Evolutionary conservation across 148 eudicot genomes (phyloP), one percentile per base, ranked within the genome.

Genomic region (Polygonum maritimum): DNA sequence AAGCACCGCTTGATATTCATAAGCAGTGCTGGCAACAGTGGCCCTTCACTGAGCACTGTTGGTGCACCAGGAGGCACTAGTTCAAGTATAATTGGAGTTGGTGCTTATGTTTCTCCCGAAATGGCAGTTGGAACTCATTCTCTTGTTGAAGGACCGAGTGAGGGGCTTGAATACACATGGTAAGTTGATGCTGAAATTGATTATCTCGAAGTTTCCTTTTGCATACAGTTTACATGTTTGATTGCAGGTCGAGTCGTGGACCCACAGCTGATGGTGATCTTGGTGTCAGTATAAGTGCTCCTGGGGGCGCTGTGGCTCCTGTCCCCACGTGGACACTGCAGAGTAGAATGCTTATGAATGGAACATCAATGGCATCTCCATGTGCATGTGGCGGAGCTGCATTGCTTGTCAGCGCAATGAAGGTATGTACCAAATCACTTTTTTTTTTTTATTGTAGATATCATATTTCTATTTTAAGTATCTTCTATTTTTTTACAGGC

Each of bases 321-420:
- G 98, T 95, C 54, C 98, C 98, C 75, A 89, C 97, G 77, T 95
- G 98, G 98, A 95, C 97, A 52, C 96, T 95, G 79, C 97, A 95
- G 81, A 76, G 89, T 35, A 91, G 98, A 52, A 92, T 87, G 97
- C 93, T 95, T 73, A 95, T 95, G 98, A 95, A 95, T 84, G 98
- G 98, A 81, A 95, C 98, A 75, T 95, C 98, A 73, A 95, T 95
- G 98, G 85, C 98, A 74, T 95, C 98, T 80, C 98, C 98, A 49
- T 92, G 90, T 83, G 98, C 98, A 79, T 92, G 96, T 81, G 97
- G 98, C 19, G 98, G 97, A 79, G 84, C 87, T 78, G 98, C 98
- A 71, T 82, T 95, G 82, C 84, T 95, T 38, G 74, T 95, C 73
- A 92, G 98, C 79, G 97, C 94, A 72, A 92, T 95, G 97, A 95